Conservation (phyloP, 1,284 basidiomycete genomes). For the Flammula alnicola region DNA sequence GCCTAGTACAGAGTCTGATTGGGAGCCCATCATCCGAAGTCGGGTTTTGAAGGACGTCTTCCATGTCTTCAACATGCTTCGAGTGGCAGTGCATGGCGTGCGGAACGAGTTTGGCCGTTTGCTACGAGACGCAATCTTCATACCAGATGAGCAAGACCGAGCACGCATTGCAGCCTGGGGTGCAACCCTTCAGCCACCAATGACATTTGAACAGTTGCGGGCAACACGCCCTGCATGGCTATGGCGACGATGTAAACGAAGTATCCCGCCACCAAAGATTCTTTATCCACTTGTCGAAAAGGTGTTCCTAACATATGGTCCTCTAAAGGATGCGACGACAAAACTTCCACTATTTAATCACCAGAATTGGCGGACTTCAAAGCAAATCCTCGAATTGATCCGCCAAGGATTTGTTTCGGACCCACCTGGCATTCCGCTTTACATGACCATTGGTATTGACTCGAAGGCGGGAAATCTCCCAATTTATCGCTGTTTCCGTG, state of each 20-base stretch:
- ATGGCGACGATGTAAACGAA: constrained; percentile 25
- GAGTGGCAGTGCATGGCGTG: no score
- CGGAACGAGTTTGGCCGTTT: constrained; percentile 30
- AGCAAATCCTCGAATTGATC: constrained; percentile 33
- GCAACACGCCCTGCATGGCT: constrained; percentile 26
- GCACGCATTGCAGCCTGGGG: constrained; percentile 27
- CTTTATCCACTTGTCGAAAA: constrained; percentile 26
- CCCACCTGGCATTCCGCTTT: constrained; percentile 28
- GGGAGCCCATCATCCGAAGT: no score
- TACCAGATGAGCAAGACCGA: constrained; percentile 30
- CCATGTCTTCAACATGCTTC: no score
- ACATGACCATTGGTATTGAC: constrained; percentile 15
- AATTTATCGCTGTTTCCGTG: constrained; percentile 16
- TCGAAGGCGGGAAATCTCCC: constrained; percentile 17
- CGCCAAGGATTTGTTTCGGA: constrained; percentile 32
- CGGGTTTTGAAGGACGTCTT: no score
- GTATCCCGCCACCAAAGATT: constrained; percentile 29
- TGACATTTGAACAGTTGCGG: constrained; percentile 25
- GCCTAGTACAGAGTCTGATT: no score
- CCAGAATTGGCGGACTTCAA: constrained; percentile 27
- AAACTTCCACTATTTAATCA: constrained; percentile 28
- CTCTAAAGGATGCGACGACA: constrained; percentile 32
- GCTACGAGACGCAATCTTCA: constrained; percentile 35
- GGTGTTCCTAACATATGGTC: constrained; percentile 30
- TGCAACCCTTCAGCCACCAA: constrained; percentile 16